Evolutionary conservation across 2,329 filamentous ascomycete species (phyloP), one percentile per base, ranked within the genome.

Genomic region (Fusarium decemcellulare): DNA sequence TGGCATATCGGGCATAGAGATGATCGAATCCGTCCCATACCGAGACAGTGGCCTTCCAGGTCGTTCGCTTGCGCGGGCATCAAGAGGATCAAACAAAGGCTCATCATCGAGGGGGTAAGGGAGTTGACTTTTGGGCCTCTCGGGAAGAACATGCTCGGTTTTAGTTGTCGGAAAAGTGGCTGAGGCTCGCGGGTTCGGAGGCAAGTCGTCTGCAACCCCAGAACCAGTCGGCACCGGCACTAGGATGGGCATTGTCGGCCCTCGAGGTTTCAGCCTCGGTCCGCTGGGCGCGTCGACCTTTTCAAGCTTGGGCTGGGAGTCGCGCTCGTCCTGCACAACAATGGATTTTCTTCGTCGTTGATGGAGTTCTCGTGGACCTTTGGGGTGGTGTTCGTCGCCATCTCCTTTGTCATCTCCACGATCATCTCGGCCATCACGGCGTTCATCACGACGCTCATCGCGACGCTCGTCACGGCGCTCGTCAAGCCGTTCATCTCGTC

Each of bases 51-150:
- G 63, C 37, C 60, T 71, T 12, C 61, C 62, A 9, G 66, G 18
- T 48, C 72, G 68, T 44, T 73, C 68, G 14, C 68, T 71, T 11
- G 59, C 40, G 12, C 73, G 65, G n/a, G 59, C 40, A 44, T 71
- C 72, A 54, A 73, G 72, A 9, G 75, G 74, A 40, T 75, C 72
- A 51, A 62, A 63, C 44, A 58, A 53, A 11, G 69, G 63, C 16
- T 75, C 74, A 18, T 81, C 77, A 44, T 81, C 80, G n/a, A 81
- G 77, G 4, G 80, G 79, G 60, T 82, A 82, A n/a, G 80, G 80
- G 10, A 79, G 72, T 29, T 72, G 70, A 6, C 72, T 50, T 32
- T 75, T 77, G 32, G 63, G 70, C 2, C 69, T 71, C 11, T 73
- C 71, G 12, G 70, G 65, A 15, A 62, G 67, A 44, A 54, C 59